Conservation (phyloP, 2,329 filamentous ascomycete species). For the Fonsecaea nubica region DNA sequence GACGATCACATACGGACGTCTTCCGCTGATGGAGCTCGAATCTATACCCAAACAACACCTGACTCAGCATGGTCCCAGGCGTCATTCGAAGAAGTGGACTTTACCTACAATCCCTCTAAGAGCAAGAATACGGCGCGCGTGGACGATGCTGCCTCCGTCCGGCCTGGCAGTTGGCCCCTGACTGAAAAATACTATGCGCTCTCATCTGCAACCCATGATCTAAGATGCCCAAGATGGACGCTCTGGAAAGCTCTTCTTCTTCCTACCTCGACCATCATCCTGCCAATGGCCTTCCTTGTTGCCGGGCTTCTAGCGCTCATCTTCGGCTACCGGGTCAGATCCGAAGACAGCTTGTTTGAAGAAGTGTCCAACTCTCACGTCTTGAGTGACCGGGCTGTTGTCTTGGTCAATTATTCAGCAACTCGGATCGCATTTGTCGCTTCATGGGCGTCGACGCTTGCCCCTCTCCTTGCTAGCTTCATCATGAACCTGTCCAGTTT, state of each 20-base stretch:
- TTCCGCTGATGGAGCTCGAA: constrained; percentile 16
- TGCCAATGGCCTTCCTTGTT: constrained; percentile 37
- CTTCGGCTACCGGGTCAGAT: constrained; percentile 35
- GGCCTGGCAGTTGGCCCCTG: constrained; percentile 8
- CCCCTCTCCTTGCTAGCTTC: constrained; percentile 37
- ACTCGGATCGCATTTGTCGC: constrained; percentile 39
- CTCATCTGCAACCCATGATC: constrained; percentile 13
- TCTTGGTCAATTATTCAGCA: constrained; percentile 39
- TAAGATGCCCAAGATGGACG: constrained; percentile 19
- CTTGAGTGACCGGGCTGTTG: constrained; percentile 27
- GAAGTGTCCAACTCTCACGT: constrained; percentile 27
- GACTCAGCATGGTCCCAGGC: constrained; percentile 28
- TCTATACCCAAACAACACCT: constrained; percentile 19
- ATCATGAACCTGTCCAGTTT: constrained; percentile 36
- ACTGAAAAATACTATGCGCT: constrained; percentile 30
- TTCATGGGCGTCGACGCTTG: constrained; percentile 37
- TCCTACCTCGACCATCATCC: constrained; percentile 32
- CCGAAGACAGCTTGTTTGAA: constrained; percentile 26
- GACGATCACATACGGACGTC: constrained; percentile 10
- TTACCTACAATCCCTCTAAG: constrained; percentile 21
- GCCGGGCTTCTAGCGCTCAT: constrained; percentile 35
- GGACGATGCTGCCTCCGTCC: constrained; percentile 9
- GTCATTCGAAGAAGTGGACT: constrained; percentile 10
- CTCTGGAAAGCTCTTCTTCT: constrained; percentile 33
- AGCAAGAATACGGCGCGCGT: constrained; percentile 17